phyloP scores from a whole-genome alignment of 140 eudicot species.

The Oenanthe javanica region DNA sequence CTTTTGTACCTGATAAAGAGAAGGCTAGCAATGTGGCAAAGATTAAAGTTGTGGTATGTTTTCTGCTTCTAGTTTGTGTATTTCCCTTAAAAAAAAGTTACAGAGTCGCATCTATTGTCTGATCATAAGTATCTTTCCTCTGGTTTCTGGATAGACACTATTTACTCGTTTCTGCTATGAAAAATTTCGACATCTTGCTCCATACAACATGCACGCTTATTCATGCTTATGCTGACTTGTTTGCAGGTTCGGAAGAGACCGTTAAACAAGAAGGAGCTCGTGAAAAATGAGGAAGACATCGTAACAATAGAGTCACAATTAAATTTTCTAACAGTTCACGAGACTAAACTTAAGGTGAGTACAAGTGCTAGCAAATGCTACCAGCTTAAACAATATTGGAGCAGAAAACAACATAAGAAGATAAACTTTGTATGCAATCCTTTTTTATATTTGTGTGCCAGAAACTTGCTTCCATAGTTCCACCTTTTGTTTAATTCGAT shows the following conservation, averaged over 20 bases:
- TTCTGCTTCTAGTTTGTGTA: background rate
- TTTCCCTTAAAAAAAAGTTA: background rate
- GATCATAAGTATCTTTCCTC: background rate
- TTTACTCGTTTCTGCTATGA: background rate
- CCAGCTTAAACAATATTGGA: background rate
- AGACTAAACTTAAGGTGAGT: slow-evolving; percentile 88
- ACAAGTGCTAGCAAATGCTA: background rate
- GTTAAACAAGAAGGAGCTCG: slow-evolving; percentile 80
- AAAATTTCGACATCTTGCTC: background rate
- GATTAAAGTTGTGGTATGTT: slow-evolving; percentile 97
- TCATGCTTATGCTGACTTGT: slow-evolving; percentile 7
- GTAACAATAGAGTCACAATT: slow-evolving; percentile 48
- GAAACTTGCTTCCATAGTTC: background rate
- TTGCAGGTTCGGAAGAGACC: slow-evolving; percentile 97
- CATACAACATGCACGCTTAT: slow-evolving; percentile 6
- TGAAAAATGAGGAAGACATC: slow-evolving; percentile 95
- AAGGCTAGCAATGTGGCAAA: slow-evolving; percentile 84
- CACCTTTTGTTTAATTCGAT: background rate
- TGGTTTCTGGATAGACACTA: background rate
- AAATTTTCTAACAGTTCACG: slow-evolving; percentile 68
- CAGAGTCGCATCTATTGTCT: background rate
- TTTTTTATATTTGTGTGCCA: background rate
- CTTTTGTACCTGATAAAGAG: slow-evolving; percentile 75
- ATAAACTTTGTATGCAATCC: background rate
- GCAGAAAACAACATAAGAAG: background rate